Percentiles rank a stretch among this genome's conserved stretches.
phyloP scores from a whole-genome alignment of 2,329 filamentous ascomycete genomes.

The Fusarium devonianum region DNA sequence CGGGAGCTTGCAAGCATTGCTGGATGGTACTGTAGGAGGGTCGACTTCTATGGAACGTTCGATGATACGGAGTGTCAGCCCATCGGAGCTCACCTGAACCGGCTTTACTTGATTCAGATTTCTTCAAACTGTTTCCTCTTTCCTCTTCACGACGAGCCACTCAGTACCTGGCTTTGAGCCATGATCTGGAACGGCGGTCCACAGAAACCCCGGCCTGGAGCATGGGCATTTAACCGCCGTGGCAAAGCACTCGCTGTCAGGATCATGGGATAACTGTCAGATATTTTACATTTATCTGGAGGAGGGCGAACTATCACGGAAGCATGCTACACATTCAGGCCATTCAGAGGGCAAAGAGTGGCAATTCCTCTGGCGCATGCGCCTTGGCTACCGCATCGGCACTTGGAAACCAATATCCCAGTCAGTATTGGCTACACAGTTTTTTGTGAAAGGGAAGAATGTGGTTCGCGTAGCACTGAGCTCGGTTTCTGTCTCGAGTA shows the following conservation, averaged over 20 bases:
- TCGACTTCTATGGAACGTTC: slow-evolving; percentile 29
- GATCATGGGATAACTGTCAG: slow-evolving; percentile 20
- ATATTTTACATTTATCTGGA: slow-evolving; percentile 1
- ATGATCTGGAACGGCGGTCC: slow-evolving; percentile 29
- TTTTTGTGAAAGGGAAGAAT: slow-evolving; percentile 3
- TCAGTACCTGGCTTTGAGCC: slow-evolving; percentile 9
- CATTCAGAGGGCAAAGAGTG: neutral
- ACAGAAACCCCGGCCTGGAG: slow-evolving; percentile 17
- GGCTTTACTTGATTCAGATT: slow-evolving; percentile 2
- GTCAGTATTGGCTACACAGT: slow-evolving; percentile 21
- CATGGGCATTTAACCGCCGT: slow-evolving; percentile 19
- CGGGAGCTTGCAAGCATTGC: neutral
- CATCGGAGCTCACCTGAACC: slow-evolving; percentile 25
- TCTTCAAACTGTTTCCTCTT: neutral
- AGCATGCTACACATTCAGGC: neutral
- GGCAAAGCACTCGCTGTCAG: slow-evolving; percentile 11
- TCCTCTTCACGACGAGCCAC: slow-evolving; percentile 5
- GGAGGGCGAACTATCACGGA: slow-evolving; percentile 21
- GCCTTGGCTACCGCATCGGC: slow-evolving; percentile 19
- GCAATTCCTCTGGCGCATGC: neutral
- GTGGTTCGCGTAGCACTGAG: slow-evolving; percentile 12
- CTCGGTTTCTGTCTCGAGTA: slow-evolving; percentile 9
- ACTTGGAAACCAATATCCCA: slow-evolving; percentile 19
- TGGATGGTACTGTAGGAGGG: too few relatives aligned
- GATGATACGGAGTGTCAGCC: slow-evolving; percentile 23